Base-by-base conservation (phyloP, 768 basidiomycete species). In the Amanita molliuscula region DNA sequence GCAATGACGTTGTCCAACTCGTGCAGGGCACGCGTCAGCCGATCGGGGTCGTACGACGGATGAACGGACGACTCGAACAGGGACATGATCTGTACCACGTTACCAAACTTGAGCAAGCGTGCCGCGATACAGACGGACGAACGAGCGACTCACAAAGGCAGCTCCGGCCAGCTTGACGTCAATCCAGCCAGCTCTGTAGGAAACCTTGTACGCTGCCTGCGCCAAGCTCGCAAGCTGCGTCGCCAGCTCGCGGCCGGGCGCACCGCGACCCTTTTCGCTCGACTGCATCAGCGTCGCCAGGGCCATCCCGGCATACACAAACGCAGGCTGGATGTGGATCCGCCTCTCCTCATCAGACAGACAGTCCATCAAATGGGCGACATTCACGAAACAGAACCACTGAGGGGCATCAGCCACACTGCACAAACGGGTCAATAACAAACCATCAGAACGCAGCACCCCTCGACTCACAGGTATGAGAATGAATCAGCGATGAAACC, bases 11-110 rank as follows among this genome's bases (percentile, higher is more conserved):
- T 69, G 59, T 90, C 88, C 28, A 89, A 69, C 20, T 73, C 67
- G 35, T 75, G 59, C 8, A 90, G 67, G 0, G 85, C 71, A 16
- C 64, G 63, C 18, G 69, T 67, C 9, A 78, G 74, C 11, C 81
- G 74, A 18, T 76, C 73, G 3, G 75, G 68, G 18, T 72, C 74
- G 59, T 87, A 75, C 37, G 75, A 67, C 5, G 84, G 85, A 53
- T 89, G 83, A 4, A 82, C 75, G 1, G 83, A 88, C 0, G 78
- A 75, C 61, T 90, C 88, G 56, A 86, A 90, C 2, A 90, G 67
- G 4, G 87, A 82, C 7, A 89, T 71, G 44, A 90, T 78, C 86
- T 86, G 53, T 7, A n/a, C 6, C 6, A 28, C 3, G n/a, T 2
- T n/a, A 20, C 13, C 11, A 21, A 31, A n/a, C n/a, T n/a, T n/a